Conservation (phyloP, 2,329 filamentous ascomycete genomes). For the Claviceps fusiformis region DNA sequence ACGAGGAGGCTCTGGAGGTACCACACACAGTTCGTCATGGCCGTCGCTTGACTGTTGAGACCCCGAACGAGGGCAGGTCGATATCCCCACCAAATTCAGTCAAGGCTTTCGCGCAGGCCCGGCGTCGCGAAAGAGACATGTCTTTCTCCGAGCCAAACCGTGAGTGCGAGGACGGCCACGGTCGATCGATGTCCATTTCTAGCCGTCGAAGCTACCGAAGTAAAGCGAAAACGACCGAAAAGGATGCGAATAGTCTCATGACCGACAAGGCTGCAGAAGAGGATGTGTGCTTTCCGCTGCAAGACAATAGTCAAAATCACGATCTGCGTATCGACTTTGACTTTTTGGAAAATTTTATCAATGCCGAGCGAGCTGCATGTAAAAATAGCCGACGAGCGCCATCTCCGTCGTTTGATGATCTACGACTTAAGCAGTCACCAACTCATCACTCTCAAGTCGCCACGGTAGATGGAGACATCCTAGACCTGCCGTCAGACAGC, state of each 20-base stretch:
- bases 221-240: slow-evolving; percentile 45
- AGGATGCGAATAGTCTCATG: slow-evolving; percentile 47
- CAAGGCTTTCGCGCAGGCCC: slow-evolving; percentile 87
- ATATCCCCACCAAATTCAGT: slow-evolving; percentile 90
- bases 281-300: slow-evolving; percentile 79
- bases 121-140: slow-evolving; percentile 65
- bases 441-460: slow-evolving; percentile 24
- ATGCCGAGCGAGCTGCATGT: slow-evolving; percentile 38
- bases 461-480: slow-evolving; percentile 42
- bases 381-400: slow-evolving; percentile 36
- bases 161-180: slow-evolving; percentile 36
- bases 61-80: slow-evolving; percentile 47
- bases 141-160: slow-evolving; percentile 37
- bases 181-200: slow-evolving; percentile 56
- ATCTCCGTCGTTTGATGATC: slow-evolving; percentile 18
- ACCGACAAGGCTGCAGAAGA: slow-evolving; percentile 65
- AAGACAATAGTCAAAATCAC: slow-evolving; percentile 50
- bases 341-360: slow-evolving; percentile 82
- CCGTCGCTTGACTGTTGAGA: slow-evolving; percentile 44
- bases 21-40: slow-evolving; percentile 30
- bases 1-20: slow-evolving; percentile 53
- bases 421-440: slow-evolving; percentile 16
- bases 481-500: slow-evolving; percentile 37
- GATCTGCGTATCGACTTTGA: slow-evolving; percentile 85
- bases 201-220: slow-evolving; percentile 48